These are phyloP conservation scores for Neophaeococcomyces aloes DNA, from an alignment of 2,329 filamentous ascomycete genomes.

Conservation along the genomic window DNA sequence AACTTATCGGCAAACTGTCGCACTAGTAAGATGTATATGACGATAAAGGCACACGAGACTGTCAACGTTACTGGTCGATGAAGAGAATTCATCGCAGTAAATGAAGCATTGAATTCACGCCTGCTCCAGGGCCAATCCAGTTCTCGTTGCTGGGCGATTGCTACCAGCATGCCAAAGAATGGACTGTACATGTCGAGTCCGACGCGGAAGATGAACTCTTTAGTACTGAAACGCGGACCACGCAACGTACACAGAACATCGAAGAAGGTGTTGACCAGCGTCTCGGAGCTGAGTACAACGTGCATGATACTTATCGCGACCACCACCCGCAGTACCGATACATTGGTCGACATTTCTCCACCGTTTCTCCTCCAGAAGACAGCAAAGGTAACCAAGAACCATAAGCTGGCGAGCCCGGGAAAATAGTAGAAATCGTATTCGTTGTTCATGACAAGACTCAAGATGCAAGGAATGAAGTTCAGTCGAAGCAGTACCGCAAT, in stretches of 20 bases:
- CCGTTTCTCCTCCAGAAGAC: conserved; percentile 37
- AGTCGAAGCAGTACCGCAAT: conserved; percentile 45
- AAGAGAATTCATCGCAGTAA: too few species aligned
- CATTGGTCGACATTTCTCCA: conserved; percentile 34
- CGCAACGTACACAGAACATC: conserved; percentile 22
- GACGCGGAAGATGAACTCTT: conserved; percentile 42
- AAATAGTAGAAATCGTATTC: conserved; percentile 51
- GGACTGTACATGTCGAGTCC: conserved; percentile 45
- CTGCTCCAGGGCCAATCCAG: neutral
- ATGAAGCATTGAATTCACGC: neutral
- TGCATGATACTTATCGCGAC: conserved; percentile 33
- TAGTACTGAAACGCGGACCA: neutral
- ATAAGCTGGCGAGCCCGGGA: conserved; percentile 49
- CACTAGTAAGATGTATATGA: conserved; percentile 28
- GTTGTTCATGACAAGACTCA: conserved; percentile 48
- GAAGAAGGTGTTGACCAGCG: conserved; percentile 35
- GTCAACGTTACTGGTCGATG: neutral
- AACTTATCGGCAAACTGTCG: conserved; percentile 27
- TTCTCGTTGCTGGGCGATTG: conserved; percentile 23
- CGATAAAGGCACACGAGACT: conserved; percentile 19
- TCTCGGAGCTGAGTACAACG: conserved; percentile 23
- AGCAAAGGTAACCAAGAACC: conserved; percentile 49
- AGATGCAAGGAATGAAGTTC: conserved; percentile 44
- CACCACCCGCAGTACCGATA: conserved; percentile 40
- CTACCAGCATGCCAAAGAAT: conserved; percentile 46